A percentile compares a stretch with the other conserved stretches of the same genome.
These are phyloP conservation scores for Phaseolus coccineus DNA, from an alignment of 331 rosid genomes.

Conservation along the genomic window DNA sequence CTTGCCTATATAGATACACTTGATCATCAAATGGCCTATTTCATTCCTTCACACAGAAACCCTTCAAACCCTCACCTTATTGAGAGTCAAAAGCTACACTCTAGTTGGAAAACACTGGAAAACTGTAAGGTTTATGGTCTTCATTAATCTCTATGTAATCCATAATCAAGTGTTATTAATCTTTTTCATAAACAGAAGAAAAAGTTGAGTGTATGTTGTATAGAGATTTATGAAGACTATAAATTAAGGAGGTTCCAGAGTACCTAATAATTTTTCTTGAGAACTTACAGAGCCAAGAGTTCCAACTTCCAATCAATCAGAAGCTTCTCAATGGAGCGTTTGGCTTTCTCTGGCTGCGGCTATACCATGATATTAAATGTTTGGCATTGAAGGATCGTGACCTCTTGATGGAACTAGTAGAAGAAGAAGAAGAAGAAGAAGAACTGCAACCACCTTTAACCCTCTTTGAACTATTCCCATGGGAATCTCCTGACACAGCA, in stretches of 20 bases:
- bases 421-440: constrained; percentile 43
- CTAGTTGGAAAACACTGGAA: not conserved
- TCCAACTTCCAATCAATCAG: constrained; percentile 26
- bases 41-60: constrained; percentile 23
- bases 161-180: not conserved
- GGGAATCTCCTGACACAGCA: constrained; percentile 19
- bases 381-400: constrained; percentile 52
- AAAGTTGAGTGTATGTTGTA: not conserved
- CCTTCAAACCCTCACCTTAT: constrained; percentile 40
- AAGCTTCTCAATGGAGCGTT: constrained; percentile 53
- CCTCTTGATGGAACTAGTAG: constrained; percentile 47
- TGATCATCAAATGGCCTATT: constrained; percentile 36
- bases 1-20: not conserved
- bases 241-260: too few species aligned
- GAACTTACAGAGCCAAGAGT: constrained; percentile 16
- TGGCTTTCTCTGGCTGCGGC: constrained; percentile 51
- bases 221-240: not conserved
- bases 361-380: constrained; percentile 37
- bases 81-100: constrained; percentile 22
- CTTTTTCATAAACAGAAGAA: not conserved
- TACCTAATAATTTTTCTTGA: not conserved
- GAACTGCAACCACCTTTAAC: constrained; percentile 44
- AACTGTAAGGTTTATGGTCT: not conserved
- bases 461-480: constrained; percentile 40
- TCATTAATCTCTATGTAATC: not conserved